Percentiles rank a stretch among this genome's conserved stretches.
phyloP scores from a whole-genome alignment of 73 alveolate species.

The Tetrahymena thermophila region DNA sequence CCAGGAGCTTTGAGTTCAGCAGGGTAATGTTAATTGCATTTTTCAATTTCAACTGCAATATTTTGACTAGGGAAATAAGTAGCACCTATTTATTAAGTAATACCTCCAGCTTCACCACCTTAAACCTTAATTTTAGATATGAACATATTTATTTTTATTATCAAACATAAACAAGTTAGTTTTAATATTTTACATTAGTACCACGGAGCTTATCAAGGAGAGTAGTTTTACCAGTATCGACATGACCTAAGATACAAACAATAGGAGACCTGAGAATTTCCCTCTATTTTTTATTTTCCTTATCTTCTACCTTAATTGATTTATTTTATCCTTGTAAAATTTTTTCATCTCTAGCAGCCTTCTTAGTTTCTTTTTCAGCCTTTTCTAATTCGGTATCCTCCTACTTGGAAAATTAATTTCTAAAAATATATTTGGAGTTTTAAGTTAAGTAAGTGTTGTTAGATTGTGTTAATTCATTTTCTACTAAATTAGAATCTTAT shows the following conservation, averaged over 20 bases:
- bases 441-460: not conserved
- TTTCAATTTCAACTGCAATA: constrained; percentile 54
- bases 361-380: constrained; percentile 28
- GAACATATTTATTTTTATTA: not conserved
- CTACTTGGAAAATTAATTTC: constrained; percentile 10
- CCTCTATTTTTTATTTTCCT: not conserved
- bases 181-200: constrained; percentile 75
- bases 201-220: constrained; percentile 97
- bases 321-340: constrained; percentile 31
- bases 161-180: not conserved
- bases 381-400: constrained; percentile 14
- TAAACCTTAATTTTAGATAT: not conserved
- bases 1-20: constrained; percentile 89
- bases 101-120: constrained; percentile 98
- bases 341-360: constrained; percentile 28
- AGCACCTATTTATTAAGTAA: constrained; percentile 99
- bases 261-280: constrained; percentile 79
- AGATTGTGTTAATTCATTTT: constrained; percentile 14
- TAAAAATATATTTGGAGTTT: not conserved
- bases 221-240: constrained; percentile 99
- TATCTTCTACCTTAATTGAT: constrained; percentile 20
- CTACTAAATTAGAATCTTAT: constrained; percentile 31
- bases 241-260: constrained; percentile 96
- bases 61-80: constrained; percentile 95
- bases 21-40: constrained; percentile 34